These are phyloP conservation scores for Apiospora sp. DNA, from an alignment of 2,329 filamentous ascomycete species.

Conservation along the genomic window DNA sequence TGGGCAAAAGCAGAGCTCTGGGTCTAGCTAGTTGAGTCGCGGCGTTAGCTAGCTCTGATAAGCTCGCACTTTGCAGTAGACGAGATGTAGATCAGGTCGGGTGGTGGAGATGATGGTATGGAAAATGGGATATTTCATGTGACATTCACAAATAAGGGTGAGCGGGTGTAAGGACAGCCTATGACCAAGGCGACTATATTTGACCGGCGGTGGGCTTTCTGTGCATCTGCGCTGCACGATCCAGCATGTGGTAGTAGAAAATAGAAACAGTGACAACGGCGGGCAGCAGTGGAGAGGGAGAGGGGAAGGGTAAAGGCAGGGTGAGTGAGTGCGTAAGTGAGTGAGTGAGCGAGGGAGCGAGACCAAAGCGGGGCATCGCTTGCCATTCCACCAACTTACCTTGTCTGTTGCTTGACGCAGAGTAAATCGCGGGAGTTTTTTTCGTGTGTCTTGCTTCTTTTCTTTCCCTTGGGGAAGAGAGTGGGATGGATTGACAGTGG, in stretches of 20 bases:
- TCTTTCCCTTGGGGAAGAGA: slow-evolving; percentile 29
- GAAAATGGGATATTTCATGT: slow-evolving; percentile 22
- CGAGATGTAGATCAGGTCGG: slow-evolving; percentile 17
- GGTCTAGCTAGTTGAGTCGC: slow-evolving; percentile 31
- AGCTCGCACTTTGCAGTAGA: slow-evolving; percentile 28
- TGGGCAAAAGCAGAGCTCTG: slow-evolving; percentile 22
- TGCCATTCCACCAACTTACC: slow-evolving; percentile 17
- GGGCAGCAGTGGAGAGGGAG: slow-evolving; percentile 19
- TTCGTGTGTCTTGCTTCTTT: slow-evolving; percentile 32
- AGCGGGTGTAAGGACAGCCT: slow-evolving; percentile 3
- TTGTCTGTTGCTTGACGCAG: slow-evolving; percentile 14
- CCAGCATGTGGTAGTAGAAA: slow-evolving; percentile 39
- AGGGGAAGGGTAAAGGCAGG: slow-evolving; percentile 18
- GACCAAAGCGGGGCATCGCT: slow-evolving; percentile 9
- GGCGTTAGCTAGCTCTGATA: slow-evolving; percentile 39
- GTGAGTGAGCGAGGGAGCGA: not conserved
- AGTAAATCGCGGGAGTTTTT: slow-evolving; percentile 30
- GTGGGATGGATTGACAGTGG: slow-evolving; percentile 19
- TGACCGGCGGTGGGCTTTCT: slow-evolving; percentile 33
- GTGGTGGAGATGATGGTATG: slow-evolving; percentile 18
- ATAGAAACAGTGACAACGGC: slow-evolving; percentile 33
- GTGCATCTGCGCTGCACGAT: slow-evolving; percentile 34
- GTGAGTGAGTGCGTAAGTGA: not conserved
- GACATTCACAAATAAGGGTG: slow-evolving; percentile 20
- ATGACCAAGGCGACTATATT: slow-evolving; percentile 4